Conservation (phyloP, 352 stramenopile species). For the Phytophthora pistaciae region DNA sequence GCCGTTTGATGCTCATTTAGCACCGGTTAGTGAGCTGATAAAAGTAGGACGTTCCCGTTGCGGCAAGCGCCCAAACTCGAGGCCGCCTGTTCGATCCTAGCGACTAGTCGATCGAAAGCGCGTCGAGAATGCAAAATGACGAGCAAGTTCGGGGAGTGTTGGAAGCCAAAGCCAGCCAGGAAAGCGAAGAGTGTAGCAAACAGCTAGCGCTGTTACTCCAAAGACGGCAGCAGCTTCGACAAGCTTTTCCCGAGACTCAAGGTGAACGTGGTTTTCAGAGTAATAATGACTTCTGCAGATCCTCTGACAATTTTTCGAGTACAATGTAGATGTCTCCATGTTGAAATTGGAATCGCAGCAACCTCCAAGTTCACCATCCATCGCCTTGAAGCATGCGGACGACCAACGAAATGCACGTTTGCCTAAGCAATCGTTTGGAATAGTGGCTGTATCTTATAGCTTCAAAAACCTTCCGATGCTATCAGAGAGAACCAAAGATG, state of each 20-base stretch:
- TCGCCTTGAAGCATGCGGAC: slow-evolving; percentile 1
- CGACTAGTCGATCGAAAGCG: slow-evolving; percentile 6
- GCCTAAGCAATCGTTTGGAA: slow-evolving; percentile 47
- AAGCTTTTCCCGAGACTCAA: slow-evolving; percentile 14
- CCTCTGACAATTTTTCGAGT: slow-evolving; percentile 3
- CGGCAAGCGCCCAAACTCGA: slow-evolving; percentile 19
- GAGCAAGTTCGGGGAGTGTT: slow-evolving; percentile 14
- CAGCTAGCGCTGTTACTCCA: slow-evolving; percentile 52
- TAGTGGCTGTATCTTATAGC: slow-evolving; percentile 61
- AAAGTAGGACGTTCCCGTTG: slow-evolving; percentile 27
- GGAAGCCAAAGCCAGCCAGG: slow-evolving; percentile 23
- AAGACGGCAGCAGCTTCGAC: slow-evolving; percentile 45
- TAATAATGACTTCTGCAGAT: not conserved
- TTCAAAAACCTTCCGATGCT: slow-evolving; percentile 68
- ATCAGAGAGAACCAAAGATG: slow-evolving; percentile 64
- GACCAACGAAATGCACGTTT: slow-evolving; percentile 10
- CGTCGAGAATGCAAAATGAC: slow-evolving; percentile 62
- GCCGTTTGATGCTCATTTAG: slow-evolving; percentile 49
- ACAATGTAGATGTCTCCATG: slow-evolving; percentile 2
- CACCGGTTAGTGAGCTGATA: slow-evolving; percentile 57
- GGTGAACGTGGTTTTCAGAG: slow-evolving; percentile 9
- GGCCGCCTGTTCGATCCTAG: slow-evolving; percentile 17
- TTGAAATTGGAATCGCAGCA: not conserved
- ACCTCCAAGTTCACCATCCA: not conserved
- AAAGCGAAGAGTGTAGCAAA: slow-evolving; percentile 57